Base-by-base conservation (phyloP, 176 grass and related monocot genomes). In the Zoysia japonica region DNA sequence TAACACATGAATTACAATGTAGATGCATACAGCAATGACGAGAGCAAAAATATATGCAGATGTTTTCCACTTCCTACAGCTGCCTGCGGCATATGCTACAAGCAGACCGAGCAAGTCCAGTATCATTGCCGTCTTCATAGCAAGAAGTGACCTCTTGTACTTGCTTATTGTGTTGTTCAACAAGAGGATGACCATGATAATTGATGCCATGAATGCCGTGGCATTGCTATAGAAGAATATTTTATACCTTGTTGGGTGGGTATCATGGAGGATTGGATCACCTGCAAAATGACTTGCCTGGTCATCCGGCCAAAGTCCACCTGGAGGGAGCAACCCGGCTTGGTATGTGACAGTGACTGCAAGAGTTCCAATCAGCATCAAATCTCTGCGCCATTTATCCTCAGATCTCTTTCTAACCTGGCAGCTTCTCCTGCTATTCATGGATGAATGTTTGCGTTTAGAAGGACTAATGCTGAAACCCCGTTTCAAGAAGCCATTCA, bases 161-260 rank as follows among this genome's bases (percentile, higher is more conserved):
- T 78, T 72, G 67, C 77, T 79, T 52, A 90, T 78, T 40, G 70
- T 61, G 47, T 48, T 78, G 84, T 83, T 86, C 62, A 88, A 65
- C 5, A 84, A 53, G 11, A 88, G 72, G 66, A 75, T 88, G 49
- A 84, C 67, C 70, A 88, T 84, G 70, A 88, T 60, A 9, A 84
- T 45, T 0, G 86, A 88, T 1, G 86, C 76, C 38, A 88, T 72
- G 86, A 84, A 88, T 12, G 86, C 54, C 8, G 78, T 80, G 41
- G 86, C 75, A 20, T 88, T 88, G 54, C 53, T 84, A 47, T 88
- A 88, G 72, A 88, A 88, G 81, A 88, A 88, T 42, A 74, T 38
- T 67, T 68, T 77, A 53, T 80, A 88, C 5, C 81, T 48, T 37
- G 5, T 57, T 9, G 60, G 66, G 4, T 64, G 55, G 76, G 47